Evolutionary conservation across 1,284 basidiomycete genomes (phyloP), one percentile per base, ranked within the genome.

Genomic region (Coniferiporia weirii): DNA sequence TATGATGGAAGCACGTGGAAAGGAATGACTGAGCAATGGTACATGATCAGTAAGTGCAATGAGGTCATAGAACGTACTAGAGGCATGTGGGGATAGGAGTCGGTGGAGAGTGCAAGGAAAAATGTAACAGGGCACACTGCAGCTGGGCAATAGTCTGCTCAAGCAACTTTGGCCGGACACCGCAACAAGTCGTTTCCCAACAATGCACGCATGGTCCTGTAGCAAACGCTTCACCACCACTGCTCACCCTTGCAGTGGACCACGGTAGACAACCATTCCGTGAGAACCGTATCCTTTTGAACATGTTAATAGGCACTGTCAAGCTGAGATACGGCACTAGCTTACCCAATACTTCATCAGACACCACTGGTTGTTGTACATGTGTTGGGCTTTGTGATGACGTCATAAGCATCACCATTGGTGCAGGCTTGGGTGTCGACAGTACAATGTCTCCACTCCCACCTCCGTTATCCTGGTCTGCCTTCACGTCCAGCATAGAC

Each of bases 161-260:
- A 61, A 38, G 12, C 59, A 35, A 43, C 59, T 61, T 38, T 56
- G 55, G 19, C 46, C 56, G 4, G 60, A 44, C 4, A 57, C 49
- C 13, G 47, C 61, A 17, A 88, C 69, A 22, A 69, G 72, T 12
- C 80, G 74, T 49, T 85, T 76, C 35, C 88, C 88, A 10, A 81
- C 79, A 4, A 87, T 70, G 68, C 88, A 90, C 8, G 77, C 74
- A 1, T 76, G 73, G 64, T 98, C 95, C 66, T 89, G 89, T 27
- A 99, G 80, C 12, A 99, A 82, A 0, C 97, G 90, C 74, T 99
- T 99, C 63, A 99, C 95, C 4, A 97, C 96, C 0, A 99, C 96
- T 0, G 95, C 91, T 55, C 97, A 86, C 0, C 94, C 95, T 75
- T 98, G 96, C 54, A 98, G 85, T 3, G 93, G 91, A 3, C 97